Conservation (phyloP, 1,284 basidiomycete genomes). For the Rhodofomes roseus region DNA sequence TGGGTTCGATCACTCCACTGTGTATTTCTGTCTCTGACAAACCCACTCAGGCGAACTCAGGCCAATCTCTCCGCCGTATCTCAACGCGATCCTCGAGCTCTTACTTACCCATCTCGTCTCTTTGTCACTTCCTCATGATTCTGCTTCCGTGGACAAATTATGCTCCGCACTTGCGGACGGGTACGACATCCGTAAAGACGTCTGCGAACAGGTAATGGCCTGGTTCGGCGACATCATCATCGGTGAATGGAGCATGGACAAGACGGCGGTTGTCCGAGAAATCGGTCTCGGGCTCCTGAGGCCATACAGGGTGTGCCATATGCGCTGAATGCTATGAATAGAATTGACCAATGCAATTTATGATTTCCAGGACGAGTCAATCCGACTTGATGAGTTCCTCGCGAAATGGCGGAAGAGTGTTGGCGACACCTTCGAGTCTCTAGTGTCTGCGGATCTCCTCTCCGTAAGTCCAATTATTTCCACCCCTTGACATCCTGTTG, state of each 20-base stretch:
- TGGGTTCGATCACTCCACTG: neutral
- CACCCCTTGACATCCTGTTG: no score
- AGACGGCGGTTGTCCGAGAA: constrained; percentile 54
- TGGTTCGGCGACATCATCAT: constrained; percentile 73
- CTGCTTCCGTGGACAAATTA: constrained; percentile 52
- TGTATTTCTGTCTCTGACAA: neutral
- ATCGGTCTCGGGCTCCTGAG: constrained; percentile 71
- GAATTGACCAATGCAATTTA: neutral
- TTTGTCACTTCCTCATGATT: constrained; percentile 43
- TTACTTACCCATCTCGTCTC: constrained; percentile 70
- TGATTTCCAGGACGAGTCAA: constrained; percentile 47
- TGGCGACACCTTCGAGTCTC: constrained; percentile 68
- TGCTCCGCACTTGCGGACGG: constrained; percentile 58
- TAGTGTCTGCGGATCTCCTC: constrained; percentile 59
- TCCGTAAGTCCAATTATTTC: constrained; percentile 48
- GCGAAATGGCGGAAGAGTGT: constrained; percentile 65
- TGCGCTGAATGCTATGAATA: neutral
- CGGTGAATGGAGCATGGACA: constrained; percentile 63
- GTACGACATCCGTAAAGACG: constrained; percentile 64
- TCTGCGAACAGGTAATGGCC: constrained; percentile 66
- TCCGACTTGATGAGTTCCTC: constrained; percentile 54
- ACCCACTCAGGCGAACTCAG: constrained; percentile 53
- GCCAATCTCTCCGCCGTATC: constrained; percentile 62
- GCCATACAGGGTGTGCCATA: constrained; percentile 48
- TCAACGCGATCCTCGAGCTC: constrained; percentile 68